Conservation (phyloP, 805 yeast species). For the Dipodascopsis uninucleata region DNA sequence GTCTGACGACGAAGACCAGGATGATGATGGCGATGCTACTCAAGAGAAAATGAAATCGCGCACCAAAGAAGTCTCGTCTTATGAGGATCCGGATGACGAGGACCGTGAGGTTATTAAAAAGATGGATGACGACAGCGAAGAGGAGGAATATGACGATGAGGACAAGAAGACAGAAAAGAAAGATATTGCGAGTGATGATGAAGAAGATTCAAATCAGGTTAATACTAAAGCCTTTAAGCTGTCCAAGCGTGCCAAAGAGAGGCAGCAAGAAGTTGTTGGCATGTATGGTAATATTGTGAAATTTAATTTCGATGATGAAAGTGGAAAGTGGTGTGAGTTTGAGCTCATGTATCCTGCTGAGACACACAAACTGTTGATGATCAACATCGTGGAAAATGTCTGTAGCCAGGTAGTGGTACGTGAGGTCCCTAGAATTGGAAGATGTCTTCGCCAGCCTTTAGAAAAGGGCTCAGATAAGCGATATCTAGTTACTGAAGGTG, state of each 20-base stretch:
- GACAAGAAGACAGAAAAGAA: conserved; percentile 34
- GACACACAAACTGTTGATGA: conserved; percentile 93
- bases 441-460: conserved; percentile 49
- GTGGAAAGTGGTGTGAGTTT: conserved; percentile 92
- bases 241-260: conserved; percentile 66
- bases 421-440: conserved; percentile 84
- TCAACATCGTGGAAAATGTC: conserved; percentile 87
- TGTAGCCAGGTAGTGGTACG: conserved; percentile 89
- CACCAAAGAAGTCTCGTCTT: conserved; percentile 82
- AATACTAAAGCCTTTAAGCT: conserved; percentile 43
- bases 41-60: conserved; percentile 59
- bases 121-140: conserved; percentile 70
- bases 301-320: conserved; percentile 84
- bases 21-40: conserved; percentile 58
- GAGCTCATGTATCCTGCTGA: conserved; percentile 77
- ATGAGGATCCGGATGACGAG: conserved; percentile 93
- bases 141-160: conserved; percentile 40
- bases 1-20: conserved; percentile 45
- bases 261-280: conserved; percentile 78
- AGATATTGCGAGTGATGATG: conserved; percentile 41
- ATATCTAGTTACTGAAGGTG: conserved; percentile 92
- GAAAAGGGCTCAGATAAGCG: conserved; percentile 41
- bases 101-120: conserved; percentile 84
- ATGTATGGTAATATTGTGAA: conserved; percentile 68
- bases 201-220: conserved; percentile 42